These are phyloP conservation scores for Stellera chamaejasme DNA, from an alignment of 345 rosid genomes.

Conservation along the genomic window DNA sequence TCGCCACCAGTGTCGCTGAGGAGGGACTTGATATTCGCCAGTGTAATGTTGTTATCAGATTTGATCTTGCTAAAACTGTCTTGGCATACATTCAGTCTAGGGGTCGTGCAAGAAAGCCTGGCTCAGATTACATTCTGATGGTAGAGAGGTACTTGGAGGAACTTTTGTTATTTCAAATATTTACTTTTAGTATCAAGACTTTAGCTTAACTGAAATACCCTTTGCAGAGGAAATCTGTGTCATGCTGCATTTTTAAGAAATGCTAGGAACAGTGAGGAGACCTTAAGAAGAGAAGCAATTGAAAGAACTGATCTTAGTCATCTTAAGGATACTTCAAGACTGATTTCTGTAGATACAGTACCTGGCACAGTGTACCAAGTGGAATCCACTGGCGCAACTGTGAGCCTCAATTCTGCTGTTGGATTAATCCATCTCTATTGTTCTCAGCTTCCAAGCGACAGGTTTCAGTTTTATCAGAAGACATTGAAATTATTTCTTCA, in stretches of 20 bases:
- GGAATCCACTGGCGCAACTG: conserved; percentile 92
- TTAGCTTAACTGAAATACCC: conserved; percentile 1
- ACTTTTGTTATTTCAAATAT: conserved; percentile 3
- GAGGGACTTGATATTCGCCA: conserved; percentile 99
- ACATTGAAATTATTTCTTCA: background rate
- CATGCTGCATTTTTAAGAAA: conserved; percentile 88
- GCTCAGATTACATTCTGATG: conserved; percentile 98
- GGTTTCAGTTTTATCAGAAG: conserved; percentile 28
- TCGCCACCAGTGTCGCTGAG: conserved; percentile 99
- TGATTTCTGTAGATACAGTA: conserved; percentile 57
- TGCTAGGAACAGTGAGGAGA: conserved; percentile 97
- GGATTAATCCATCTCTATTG: conserved; percentile 94
- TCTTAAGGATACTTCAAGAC: conserved; percentile 81
- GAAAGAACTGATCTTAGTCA: conserved; percentile 97
- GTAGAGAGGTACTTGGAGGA: conserved; percentile 66
- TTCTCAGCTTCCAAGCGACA: conserved; percentile 97
- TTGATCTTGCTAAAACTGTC: conserved; percentile 99
- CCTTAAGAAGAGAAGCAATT: conserved; percentile 89
- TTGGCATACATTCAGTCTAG: conserved; percentile 97
- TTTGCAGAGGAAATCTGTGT: conserved; percentile 68
- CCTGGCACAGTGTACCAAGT: conserved; percentile 95
- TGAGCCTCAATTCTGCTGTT: conserved; percentile 96
- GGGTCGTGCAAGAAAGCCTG: conserved; percentile 99
- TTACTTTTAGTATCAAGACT: background rate
- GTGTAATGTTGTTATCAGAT: conserved; percentile 97